A percentile compares a stretch with the other conserved stretches of the same genome.
These are phyloP conservation scores for Metschnikowia reukaufii DNA, from an alignment of 805 yeast species.

Conservation along the genomic window DNA sequence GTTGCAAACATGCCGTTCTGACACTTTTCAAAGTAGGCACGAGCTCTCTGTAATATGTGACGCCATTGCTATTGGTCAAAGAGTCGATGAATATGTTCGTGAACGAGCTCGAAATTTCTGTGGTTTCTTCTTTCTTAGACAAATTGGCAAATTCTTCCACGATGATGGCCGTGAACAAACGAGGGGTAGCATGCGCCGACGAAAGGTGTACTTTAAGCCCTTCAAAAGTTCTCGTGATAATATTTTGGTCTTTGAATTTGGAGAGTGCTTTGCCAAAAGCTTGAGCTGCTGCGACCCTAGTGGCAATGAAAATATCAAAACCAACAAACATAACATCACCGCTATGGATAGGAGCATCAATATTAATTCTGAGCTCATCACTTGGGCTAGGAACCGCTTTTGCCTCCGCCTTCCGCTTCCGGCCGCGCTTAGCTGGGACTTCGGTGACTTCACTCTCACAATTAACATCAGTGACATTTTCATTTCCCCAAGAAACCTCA, in stretches of 20 bases:
- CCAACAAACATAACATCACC: conserved; percentile 93
- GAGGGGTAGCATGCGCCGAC: conserved; percentile 77
- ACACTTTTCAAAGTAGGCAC: conserved; percentile 84
- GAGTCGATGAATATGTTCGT: conserved; percentile 31
- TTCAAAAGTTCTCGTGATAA: conserved; percentile 40
- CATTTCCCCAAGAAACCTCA: conserved; percentile 15
- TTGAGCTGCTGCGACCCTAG: conserved; percentile 71
- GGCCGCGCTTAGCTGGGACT: conserved; percentile 35
- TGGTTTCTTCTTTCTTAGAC: conserved; percentile 21
- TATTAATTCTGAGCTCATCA: conserved; percentile 69
- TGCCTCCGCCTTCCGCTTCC: conserved; percentile 44
- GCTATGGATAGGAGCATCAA: conserved; percentile 86
- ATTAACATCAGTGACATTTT: conserved; percentile 12
- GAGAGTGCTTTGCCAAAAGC: conserved; percentile 73
- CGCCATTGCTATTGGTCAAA: conserved; percentile 40
- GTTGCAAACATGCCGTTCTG: conserved; percentile 82
- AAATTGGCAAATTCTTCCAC: conserved; percentile 63
- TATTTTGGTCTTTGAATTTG: conserved; percentile 40
- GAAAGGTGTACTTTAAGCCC: conserved; percentile 43
- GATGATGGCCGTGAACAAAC: conserved; percentile 66
- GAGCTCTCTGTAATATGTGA: conserved; percentile 74
- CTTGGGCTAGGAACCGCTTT: conserved; percentile 46
- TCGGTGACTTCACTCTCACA: conserved; percentile 18
- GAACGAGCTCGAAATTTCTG: conserved; percentile 23
- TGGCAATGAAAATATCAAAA: conserved; percentile 65